Percentiles rank a stretch among this genome's conserved stretches.
phyloP scores from a whole-genome alignment of 2,329 filamentous ascomycete genomes.

The Karstenula rhodostoma region DNA sequence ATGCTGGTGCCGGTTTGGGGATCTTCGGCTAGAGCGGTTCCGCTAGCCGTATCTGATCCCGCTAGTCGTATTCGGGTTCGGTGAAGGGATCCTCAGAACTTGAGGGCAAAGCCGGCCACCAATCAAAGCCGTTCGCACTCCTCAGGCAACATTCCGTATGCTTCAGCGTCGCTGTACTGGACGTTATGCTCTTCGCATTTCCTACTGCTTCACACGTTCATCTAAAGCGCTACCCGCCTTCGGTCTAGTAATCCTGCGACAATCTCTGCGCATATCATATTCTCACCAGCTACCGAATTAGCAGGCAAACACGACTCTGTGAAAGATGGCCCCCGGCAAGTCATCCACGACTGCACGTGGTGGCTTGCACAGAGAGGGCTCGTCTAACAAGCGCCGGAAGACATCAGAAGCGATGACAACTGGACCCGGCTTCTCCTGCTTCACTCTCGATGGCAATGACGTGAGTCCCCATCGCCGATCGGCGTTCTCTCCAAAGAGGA shows the following conservation, averaged over 20 bases:
- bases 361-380: neutral
- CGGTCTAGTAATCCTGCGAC: neutral
- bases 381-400: slow-evolving; percentile 7
- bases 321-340: neutral
- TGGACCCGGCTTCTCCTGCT: slow-evolving; percentile 21
- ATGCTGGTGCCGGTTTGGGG: no score
- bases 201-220: neutral
- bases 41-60: neutral
- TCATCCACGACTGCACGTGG: neutral
- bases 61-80: neutral
- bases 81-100: neutral
- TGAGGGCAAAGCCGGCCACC: neutral
- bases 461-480: slow-evolving; percentile 21
- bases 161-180: neutral
- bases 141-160: slow-evolving; percentile 8
- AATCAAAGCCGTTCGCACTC: neutral
- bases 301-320: neutral
- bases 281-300: neutral
- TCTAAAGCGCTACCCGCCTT: neutral
- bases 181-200: neutral
- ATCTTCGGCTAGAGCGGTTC: neutral
- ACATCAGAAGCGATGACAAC: slow-evolving; percentile 1
- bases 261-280: neutral
- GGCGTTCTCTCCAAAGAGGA: slow-evolving; percentile 21
- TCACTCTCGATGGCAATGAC: slow-evolving; percentile 24